phyloP scores from a whole-genome alignment of 139 green algal species.

The Eudorina sp. region DNA sequence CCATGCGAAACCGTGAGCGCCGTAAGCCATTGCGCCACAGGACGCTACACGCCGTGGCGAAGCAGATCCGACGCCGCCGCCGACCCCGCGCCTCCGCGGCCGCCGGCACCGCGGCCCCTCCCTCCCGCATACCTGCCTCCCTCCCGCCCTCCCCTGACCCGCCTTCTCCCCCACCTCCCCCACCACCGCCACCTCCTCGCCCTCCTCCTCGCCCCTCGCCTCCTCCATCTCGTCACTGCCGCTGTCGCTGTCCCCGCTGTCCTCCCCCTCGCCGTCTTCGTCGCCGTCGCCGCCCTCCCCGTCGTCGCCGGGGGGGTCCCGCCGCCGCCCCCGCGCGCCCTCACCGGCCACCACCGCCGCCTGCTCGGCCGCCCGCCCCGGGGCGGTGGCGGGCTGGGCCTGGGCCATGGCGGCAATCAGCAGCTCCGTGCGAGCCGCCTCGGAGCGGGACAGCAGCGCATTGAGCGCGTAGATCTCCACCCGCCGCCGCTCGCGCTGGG shows the following conservation, averaged over 20 bases:
- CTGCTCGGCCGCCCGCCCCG: not conserved
- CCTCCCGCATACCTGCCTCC: too few species aligned
- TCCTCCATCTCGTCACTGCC: not conserved
- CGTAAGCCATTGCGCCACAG: too few species aligned
- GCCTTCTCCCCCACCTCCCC: not conserved
- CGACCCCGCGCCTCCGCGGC: not conserved
- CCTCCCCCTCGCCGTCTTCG: not conserved
- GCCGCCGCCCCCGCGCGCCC: not conserved
- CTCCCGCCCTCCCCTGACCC: too few species aligned
- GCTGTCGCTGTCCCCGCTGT: not conserved
- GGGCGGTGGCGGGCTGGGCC: not conserved
- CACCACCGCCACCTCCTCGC: not conserved
- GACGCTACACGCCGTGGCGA: conserved; percentile 2
- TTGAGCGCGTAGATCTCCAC: conserved; percentile 44
- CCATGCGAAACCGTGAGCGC: too few species aligned
- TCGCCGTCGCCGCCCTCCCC: not conserved
- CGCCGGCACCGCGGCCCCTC: not conserved
- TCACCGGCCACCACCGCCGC: not conserved
- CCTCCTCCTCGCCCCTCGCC: not conserved
- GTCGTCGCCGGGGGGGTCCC: not conserved
- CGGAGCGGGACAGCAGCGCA: conserved; percentile 9
- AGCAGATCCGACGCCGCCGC: not conserved
- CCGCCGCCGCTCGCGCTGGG: conserved; percentile 18
- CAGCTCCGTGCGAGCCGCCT: conserved; percentile 34
- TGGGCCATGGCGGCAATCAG: conserved; percentile 21